These are phyloP conservation scores for Oryza longistaminata DNA, from an alignment of 176 grass and related monocot genomes.

Conservation along the genomic window DNA sequence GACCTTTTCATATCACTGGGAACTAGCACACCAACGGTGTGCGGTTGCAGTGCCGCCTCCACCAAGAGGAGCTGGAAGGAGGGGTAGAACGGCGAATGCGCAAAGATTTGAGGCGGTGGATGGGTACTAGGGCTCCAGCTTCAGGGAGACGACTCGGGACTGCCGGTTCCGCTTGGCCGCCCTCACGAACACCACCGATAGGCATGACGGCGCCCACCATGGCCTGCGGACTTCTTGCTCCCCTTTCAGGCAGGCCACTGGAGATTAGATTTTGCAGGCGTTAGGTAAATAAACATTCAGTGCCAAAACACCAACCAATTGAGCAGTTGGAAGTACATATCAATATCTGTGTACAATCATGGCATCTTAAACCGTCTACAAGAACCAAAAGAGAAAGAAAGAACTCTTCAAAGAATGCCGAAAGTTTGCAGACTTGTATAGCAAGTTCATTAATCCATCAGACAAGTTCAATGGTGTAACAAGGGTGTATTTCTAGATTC, in stretches of 20 bases:
- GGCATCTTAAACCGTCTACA: neutral
- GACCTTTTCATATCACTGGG: conserved; percentile 40
- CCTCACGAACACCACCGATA: conserved; percentile 75
- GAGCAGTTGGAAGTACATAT: neutral
- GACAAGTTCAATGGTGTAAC: neutral
- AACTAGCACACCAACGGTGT: conserved; percentile 17
- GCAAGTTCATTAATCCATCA: neutral
- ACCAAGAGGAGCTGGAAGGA: neutral
- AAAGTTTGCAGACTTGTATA: neutral
- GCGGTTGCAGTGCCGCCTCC: neutral
- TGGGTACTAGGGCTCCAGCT: conserved; percentile 68
- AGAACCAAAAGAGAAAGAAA: neutral
- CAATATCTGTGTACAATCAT: neutral
- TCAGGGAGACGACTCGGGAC: conserved; percentile 89
- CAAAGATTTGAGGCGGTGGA: neutral
- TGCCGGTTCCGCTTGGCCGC: conserved; percentile 77
- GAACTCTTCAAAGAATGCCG: neutral
- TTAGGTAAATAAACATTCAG: conserved; percentile 1
- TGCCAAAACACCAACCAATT: neutral
- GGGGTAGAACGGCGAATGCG: neutral
- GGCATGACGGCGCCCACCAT: conserved; percentile 87
- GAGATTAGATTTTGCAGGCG: conserved; percentile 18
- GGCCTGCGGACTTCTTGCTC: conserved; percentile 96
- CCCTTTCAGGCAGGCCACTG: conserved; percentile 93
- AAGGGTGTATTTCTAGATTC: neutral